Evolutionary conservation across 2,329 filamentous ascomycete species (phyloP), one percentile per base, ranked within the genome.

Genomic region (Apiospora kogelbergensis): DNA sequence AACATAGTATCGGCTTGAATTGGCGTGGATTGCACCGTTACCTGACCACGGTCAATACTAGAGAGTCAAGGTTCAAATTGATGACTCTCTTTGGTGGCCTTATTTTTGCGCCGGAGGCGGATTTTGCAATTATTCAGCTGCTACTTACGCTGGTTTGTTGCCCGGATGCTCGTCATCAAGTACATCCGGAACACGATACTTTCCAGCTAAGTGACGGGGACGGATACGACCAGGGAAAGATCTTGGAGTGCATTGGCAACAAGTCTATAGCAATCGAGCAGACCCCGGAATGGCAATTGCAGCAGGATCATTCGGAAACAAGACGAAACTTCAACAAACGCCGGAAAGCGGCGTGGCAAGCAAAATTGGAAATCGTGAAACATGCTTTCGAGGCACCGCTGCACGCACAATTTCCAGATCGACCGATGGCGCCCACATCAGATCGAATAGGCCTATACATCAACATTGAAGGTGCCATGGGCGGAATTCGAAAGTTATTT

Each of bases 71-170:
- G 57, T 78, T 74, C 53, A 71, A 68, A 10, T 67, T 80, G 17
- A 77, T 79, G 71, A 70, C 78, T 3, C 71, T 74, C 20, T 70
- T 80, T 11, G 71, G 72, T 5, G 75, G 74, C 2, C 63, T 80
- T 2, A 46, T 74, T 11, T 78, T 73, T 67, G 73, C 73, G 0
- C 46, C 70, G 37, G 30, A 74, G 11, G 71, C 70, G 7, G 69
- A 78, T 3, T 44, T 69, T 30, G 46, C 70, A n/a, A 44, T 79
- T 15, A 67, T 78, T 37, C 72, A 76, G 33, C 75, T 76, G 0
- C 71, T 81, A 6, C 69, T 80, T 10, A 76, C 77, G 24, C 74
- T 79, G 65, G 74, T 76, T 20, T 76, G 73, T 11, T 67, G 73
- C 2, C 69, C 72, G 2, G 42, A 48, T 37, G 67, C 78, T n/a